phyloP scores from a whole-genome alignment of 139 green algal genomes.

The Chlorella sp. region DNA sequence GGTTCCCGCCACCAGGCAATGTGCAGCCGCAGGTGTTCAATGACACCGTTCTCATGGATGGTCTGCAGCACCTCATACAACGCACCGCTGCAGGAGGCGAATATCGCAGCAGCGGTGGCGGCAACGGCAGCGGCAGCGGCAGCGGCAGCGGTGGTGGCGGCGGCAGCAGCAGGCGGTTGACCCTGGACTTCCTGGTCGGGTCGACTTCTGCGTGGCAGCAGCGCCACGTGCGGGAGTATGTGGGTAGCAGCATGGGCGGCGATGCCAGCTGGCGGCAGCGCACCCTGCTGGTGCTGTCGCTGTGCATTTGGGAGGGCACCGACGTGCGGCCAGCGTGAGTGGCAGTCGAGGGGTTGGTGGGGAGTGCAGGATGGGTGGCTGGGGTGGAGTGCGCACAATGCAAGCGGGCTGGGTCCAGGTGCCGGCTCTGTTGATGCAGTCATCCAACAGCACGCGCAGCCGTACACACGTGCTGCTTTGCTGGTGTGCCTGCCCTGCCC shows the following conservation, averaged over 20 bases:
- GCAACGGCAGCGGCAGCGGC: no score
- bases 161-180: neutral
- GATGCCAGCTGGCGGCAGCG: neutral
- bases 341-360: neutral
- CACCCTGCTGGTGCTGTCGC: slow-evolving; percentile 13
- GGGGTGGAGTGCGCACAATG: no score
- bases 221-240: neutral
- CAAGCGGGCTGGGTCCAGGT: no score
- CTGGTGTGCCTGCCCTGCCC: neutral
- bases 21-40: no score
- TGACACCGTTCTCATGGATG: no score
- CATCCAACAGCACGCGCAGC: no score
- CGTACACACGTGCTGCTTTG: no score
- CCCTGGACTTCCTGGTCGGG: neutral
- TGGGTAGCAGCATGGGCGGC: neutral
- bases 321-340: neutral
- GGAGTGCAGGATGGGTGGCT: neutral
- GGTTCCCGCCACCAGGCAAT: no score
- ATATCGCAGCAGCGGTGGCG: no score
- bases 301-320: slow-evolving; percentile 4
- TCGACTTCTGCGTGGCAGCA: slow-evolving; percentile 1
- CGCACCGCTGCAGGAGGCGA: no score
- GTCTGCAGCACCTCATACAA: no score
- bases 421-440: no score
- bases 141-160: neutral